Conservation (phyloP, 2,329 filamentous ascomycete genomes). For the Cryphonectria radicalis region DNA sequence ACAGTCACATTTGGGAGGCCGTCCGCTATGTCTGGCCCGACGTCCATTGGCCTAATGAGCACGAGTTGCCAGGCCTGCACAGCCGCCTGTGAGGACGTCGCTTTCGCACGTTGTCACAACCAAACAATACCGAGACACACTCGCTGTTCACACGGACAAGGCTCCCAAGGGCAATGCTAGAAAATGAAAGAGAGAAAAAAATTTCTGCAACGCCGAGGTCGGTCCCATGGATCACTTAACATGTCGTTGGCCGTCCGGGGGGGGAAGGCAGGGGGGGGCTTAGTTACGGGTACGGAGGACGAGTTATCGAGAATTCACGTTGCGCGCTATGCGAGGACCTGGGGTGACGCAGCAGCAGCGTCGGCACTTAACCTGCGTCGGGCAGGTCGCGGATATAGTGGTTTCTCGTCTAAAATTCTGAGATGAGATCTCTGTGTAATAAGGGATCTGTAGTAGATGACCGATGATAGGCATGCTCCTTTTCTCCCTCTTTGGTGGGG, state of each 20-base stretch:
- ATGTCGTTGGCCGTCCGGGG: constrained; percentile 11
- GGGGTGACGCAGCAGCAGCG: constrained; percentile 28
- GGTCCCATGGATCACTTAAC: constrained; percentile 5
- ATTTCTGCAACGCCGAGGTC: constrained; percentile 18
- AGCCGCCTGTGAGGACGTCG: constrained; percentile 67
- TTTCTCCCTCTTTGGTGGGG: not conserved
- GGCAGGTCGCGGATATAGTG: constrained; percentile 31
- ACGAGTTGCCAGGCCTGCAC: constrained; percentile 69
- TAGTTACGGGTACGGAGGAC: constrained; percentile 17
- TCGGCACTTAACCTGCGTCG: constrained; percentile 27
- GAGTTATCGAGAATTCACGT: constrained; percentile 28
- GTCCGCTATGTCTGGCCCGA: constrained; percentile 92
- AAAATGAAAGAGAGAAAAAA: not conserved
- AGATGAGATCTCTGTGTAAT: constrained; percentile 29
- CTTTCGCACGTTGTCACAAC: constrained; percentile 18
- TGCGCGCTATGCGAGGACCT: constrained; percentile 29
- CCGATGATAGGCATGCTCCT: not conserved
- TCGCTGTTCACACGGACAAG: constrained; percentile 22
- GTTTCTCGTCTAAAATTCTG: constrained; percentile 30
- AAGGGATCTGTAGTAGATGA: constrained; percentile 2
- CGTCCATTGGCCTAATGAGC: constrained; percentile 77
- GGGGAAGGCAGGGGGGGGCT: not conserved
- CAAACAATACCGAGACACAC: constrained; percentile 26
- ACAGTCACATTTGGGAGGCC: constrained; percentile 91
- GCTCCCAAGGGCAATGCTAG: not conserved